Base-by-base conservation (phyloP, 352 stramenopile species). In the Blastocystis sp. region DNA sequence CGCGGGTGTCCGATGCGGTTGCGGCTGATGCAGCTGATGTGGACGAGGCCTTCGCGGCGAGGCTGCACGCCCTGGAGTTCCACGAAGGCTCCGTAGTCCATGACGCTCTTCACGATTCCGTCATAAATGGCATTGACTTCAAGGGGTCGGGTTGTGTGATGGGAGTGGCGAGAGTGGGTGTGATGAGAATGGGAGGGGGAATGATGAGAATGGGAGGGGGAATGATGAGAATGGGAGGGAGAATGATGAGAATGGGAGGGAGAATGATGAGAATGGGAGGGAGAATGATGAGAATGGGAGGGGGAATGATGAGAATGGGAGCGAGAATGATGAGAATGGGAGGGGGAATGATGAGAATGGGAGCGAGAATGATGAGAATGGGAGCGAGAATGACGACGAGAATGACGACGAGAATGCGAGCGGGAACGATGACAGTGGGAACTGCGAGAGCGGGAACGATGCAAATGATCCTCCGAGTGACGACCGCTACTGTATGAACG, bases 1-100 rank as follows among this genome's bases (percentile, higher is more conserved):
- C 94, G 94, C 27, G 92, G 89, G 81, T 95, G 92, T 76, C 91
- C 88, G 34, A 97, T 90, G 42, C 94, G 92, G 9, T 89, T 88
- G 76, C 92, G 88, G 4, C 92, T 93, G 38, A 98, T 84, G 87
- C 98, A 95, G 16, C 91, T 93, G 3, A 97, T 91, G 87, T 98
- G 95, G 32, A 98, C 94, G 7, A 98, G 91, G 29, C 95, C 95
- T 89, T 97, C 94, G 21, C 90, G 87, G 44, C 27, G 72, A 16
- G 72, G 56, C 29, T 91, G 89, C 0, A 90, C 88, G 32, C 88
- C 85, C 27, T 93, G 88, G 34, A 98, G 89, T 87, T 97, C 94
- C 2, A 98, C 94, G 88, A 98, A 97, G 29, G 95, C 91, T 8
- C 96, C 96, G 92, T 97, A 98, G 84, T 98, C 94, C 88, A 97